These are phyloP conservation scores for Hanseniaspora taiwanica DNA, from an alignment of 805 yeast species.

Conservation along the genomic window DNA sequence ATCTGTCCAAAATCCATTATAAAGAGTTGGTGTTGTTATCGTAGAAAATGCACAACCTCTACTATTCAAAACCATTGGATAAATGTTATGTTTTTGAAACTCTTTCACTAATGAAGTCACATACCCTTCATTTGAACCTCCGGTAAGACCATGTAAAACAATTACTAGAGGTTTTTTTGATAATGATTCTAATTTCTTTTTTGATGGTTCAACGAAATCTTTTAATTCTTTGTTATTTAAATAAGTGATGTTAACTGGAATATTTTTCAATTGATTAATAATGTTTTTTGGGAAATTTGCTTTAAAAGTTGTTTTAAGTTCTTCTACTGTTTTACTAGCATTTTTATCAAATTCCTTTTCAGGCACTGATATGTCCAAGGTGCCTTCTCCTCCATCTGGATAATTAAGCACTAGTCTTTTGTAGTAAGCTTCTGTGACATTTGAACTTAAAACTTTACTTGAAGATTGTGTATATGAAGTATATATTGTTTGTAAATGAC, in stretches of 20 bases:
- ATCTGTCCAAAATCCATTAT: slow-evolving; percentile 58
- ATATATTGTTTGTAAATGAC: slow-evolving; percentile 57
- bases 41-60: slow-evolving; percentile 68
- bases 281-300: slow-evolving; percentile 11
- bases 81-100: slow-evolving; percentile 19
- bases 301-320: too few relatives aligned
- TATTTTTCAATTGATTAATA: slow-evolving; percentile 29
- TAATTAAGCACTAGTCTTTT: slow-evolving; percentile 43
- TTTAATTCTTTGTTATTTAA: slow-evolving; percentile 7
- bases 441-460: slow-evolving; percentile 24
- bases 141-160: slow-evolving; percentile 64
- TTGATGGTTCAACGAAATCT: slow-evolving; percentile 8
- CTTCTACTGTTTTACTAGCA: too few relatives aligned
- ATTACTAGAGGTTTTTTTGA: slow-evolving; percentile 65
- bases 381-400: slow-evolving; percentile 52
- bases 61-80: slow-evolving; percentile 40
- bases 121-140: slow-evolving; percentile 75
- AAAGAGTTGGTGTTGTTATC: slow-evolving; percentile 55
- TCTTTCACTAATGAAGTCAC: slow-evolving; percentile 44
- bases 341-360: slow-evolving; percentile 21
- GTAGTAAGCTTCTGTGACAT: slow-evolving; percentile 33
- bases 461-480: slow-evolving; percentile 39
- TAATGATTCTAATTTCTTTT: too few relatives aligned
- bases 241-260: slow-evolving; percentile 14
- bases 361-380: slow-evolving; percentile 53